Percentiles rank a stretch among this genome's conserved stretches.
These are phyloP conservation scores for Boletus sp. DNA, from an alignment of 768 basidiomycete genomes.

Conservation along the genomic window DNA sequence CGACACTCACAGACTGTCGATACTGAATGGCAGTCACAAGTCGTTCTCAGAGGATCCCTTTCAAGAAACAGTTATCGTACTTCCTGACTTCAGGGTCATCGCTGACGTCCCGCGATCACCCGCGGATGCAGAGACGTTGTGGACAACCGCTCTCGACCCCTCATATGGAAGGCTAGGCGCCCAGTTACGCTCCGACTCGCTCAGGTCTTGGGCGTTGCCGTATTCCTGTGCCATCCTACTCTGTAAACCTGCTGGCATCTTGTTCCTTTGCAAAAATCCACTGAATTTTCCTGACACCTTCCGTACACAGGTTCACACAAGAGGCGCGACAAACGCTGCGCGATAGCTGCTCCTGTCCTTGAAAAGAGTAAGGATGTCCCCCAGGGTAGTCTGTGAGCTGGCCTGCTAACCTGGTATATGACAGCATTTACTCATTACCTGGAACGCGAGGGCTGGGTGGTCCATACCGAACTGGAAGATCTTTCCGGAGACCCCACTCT, in stretches of 20 bases:
- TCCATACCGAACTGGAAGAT: conserved; percentile 70
- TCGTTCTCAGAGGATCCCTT: conserved; percentile 59
- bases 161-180: conserved; percentile 47
- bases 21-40: conserved; percentile 82
- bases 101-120: conserved; percentile 62
- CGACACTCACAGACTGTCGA: conserved; percentile 55
- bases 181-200: conserved; percentile 40
- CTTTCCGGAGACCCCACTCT: conserved; percentile 33
- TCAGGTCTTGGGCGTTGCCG: conserved; percentile 78
- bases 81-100: conserved; percentile 90
- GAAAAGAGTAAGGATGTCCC: conserved; percentile 53
- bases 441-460: conserved; percentile 68
- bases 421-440: conserved; percentile 62
- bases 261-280: not conserved
- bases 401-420: not conserved
- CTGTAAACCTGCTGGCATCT: conserved; percentile 49
- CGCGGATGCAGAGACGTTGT: conserved; percentile 68
- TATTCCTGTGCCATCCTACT: conserved; percentile 88
- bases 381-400: conserved; percentile 16
- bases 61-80: conserved; percentile 76
- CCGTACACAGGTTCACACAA: conserved; percentile 78
- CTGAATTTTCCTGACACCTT: not conserved
- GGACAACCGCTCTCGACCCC: conserved; percentile 61
- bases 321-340: conserved; percentile 87
- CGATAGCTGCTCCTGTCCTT: conserved; percentile 80